Evolutionary conservation across 352 stramenopile genomes (phyloP).

Genomic region (Phytophthora sojae): DNA sequence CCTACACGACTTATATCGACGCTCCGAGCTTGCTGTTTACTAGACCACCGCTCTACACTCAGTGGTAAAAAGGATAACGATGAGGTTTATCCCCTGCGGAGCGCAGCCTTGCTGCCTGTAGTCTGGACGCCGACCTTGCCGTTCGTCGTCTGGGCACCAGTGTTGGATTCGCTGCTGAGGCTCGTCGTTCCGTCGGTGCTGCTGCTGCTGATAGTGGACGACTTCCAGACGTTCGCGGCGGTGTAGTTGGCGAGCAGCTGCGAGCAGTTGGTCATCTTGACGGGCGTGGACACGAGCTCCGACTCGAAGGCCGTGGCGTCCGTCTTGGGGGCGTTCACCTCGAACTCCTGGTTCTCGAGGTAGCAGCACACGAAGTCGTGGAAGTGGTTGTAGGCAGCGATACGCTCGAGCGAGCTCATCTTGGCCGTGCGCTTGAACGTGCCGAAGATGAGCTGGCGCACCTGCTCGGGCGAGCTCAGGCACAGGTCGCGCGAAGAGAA

Average conservation of each 20-base stretch:
- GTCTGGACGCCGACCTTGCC: not conserved
- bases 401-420: constrained; percentile 21
- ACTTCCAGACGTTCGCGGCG: constrained; percentile 21
- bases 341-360: constrained; percentile 31
- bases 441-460: constrained; percentile 32
- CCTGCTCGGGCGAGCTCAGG: constrained; percentile 14
- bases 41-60: not conserved
- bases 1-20: not conserved
- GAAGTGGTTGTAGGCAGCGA: constrained; percentile 34
- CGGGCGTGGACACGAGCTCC: constrained; percentile 11
- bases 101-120: constrained; percentile 1
- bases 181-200: not conserved
- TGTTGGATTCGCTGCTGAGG: not conserved
- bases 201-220: not conserved
- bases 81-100: constrained; percentile 10
- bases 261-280: constrained; percentile 23
- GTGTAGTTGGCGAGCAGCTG: constrained; percentile 26
- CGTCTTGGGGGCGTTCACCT: constrained; percentile 30
- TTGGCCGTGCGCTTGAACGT: constrained; percentile 21
- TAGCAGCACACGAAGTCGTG: constrained; percentile 38
- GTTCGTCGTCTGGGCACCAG: not conserved
- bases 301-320: constrained; percentile 13
- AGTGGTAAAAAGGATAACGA: not conserved
- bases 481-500: constrained; percentile 38
- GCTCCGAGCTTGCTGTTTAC: not conserved